A percentile compares a stretch with the other conserved stretches of the same genome.
Evolutionary conservation across 371 early-diverging fungal species (phyloP).

Genomic region (Saksenaea oblongispora): DNA sequence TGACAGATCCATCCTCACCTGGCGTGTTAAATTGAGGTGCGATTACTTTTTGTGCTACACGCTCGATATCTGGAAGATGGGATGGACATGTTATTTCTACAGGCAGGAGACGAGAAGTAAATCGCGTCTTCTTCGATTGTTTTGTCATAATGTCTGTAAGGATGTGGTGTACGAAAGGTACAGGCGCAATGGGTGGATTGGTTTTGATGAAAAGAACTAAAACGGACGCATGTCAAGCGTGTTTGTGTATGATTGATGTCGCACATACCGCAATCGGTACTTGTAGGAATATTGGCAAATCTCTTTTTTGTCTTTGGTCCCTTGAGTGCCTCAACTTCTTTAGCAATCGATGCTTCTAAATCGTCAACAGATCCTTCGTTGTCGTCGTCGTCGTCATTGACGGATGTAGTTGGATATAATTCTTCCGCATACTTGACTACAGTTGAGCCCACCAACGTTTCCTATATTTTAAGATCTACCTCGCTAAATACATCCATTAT

Average conservation of each 20-base stretch:
- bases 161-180: conserved; percentile 58
- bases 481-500: conserved; percentile 58
- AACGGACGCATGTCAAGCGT: not conserved
- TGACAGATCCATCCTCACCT: conserved; percentile 35
- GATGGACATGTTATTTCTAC: conserved; percentile 63
- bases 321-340: conserved; percentile 65
- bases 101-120: conserved; percentile 65
- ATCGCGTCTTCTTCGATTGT: conserved; percentile 61
- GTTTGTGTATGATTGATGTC: not conserved
- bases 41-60: conserved; percentile 52
- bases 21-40: conserved; percentile 56
- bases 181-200: conserved; percentile 57
- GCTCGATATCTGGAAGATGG: conserved; percentile 59
- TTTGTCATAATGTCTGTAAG: conserved; percentile 60
- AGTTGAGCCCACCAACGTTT: not conserved
- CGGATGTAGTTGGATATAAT: conserved; percentile 41
- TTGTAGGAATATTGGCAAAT: conserved; percentile 55
- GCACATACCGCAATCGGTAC: conserved; percentile 62
- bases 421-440: conserved; percentile 51
- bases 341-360: conserved; percentile 68
- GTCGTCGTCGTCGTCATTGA: conserved; percentile 20
- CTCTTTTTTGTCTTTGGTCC: conserved; percentile 36
- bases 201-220: conserved; percentile 25
- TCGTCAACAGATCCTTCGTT: conserved; percentile 49
- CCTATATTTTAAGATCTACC: conserved; percentile 28